Conservation (phyloP, 495 filamentous ascomycete species). For the Hypoxylon subgilvum region DNA sequence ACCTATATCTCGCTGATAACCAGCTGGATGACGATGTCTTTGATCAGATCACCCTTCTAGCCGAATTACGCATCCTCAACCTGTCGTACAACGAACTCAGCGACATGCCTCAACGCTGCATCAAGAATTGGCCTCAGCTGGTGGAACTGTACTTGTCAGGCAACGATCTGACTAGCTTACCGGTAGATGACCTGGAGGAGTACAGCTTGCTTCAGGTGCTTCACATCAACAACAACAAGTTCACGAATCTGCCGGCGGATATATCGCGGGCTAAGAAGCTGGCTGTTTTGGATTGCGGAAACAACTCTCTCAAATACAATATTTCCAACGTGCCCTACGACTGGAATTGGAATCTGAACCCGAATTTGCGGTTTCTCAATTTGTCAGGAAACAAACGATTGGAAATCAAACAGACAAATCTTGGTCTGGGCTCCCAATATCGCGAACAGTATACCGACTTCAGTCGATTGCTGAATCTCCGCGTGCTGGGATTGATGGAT, state of each 20-base stretch:
- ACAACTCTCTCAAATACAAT: slow-evolving; percentile 98
- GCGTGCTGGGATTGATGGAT: slow-evolving; percentile 95
- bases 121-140: slow-evolving; percentile 85
- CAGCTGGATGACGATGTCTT: slow-evolving; percentile 91
- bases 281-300: slow-evolving; percentile 89
- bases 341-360: slow-evolving; percentile 99
- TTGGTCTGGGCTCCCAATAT: slow-evolving; percentile 54
- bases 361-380: slow-evolving; percentile 91
- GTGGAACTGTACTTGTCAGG: slow-evolving; percentile 94
- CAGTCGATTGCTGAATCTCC: slow-evolving; percentile 79
- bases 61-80: slow-evolving; percentile 87
- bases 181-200: slow-evolving; percentile 93
- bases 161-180: slow-evolving; percentile 88
- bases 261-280: slow-evolving; percentile 92
- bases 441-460: slow-evolving; percentile 89
- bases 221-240: slow-evolving; percentile 96
- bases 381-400: slow-evolving; percentile 95
- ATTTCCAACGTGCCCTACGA: slow-evolving; percentile 99
- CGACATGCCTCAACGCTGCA: slow-evolving; percentile 85
- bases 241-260: slow-evolving; percentile 94
- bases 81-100: slow-evolving; percentile 93
- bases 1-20: slow-evolving; percentile 92
- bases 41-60: slow-evolving; percentile 81
- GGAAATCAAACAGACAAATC: slow-evolving; percentile 85
- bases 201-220: slow-evolving; percentile 83